Evolutionary conservation across 192 early-diverging fungal genomes (phyloP), one percentile per base, ranked within the genome.

Genomic region (Coemansia sp.): DNA sequence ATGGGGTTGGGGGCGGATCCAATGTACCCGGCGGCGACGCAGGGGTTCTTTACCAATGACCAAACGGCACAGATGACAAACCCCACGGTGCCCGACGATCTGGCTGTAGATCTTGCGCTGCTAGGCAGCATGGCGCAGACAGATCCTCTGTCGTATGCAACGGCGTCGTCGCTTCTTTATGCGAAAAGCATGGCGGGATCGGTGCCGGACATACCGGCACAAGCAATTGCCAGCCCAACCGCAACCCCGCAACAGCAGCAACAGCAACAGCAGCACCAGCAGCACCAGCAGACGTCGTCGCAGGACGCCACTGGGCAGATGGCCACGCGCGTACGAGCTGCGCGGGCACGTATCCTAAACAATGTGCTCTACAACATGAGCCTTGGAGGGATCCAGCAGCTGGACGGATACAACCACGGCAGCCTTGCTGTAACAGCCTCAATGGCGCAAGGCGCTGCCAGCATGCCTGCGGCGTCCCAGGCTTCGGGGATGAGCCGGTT

Each of bases 371-470:
- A 77, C 49, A 71, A 58, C 56, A 78, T 78, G 77, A 68, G 66
- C 63, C 63, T 83, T 33, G 72, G 68, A 33, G 80, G 75, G 16
- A 83, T 83, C 52, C 75, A 71, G 66, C 66, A 74, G 63, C 68
- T 76, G 46, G 80, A 83, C 43, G 80, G 80, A 14, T 57, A 58
- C 46, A 39, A 74, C 34, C 49, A 48, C 43, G 72, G 80, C 52
- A 68, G 62, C 51, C 67, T 69, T 48, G 60, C 45, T 2, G 46
- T 57, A 43, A 45, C 60, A 26, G 34, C 35, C 5, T 34, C 67
- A 66, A 5, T 48, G 33, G 33, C 35, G 16, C n/a, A 51, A 46
- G 57, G 57, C 57, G 57, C 18, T 38, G 55, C 46, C 16, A 18
- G 26, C 3, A 9, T 49, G 15, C 24, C 48, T 15, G 51, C 43